Conservation (phyloP, 2,329 filamentous ascomycete genomes). For the Colletotrichum sojae region DNA sequence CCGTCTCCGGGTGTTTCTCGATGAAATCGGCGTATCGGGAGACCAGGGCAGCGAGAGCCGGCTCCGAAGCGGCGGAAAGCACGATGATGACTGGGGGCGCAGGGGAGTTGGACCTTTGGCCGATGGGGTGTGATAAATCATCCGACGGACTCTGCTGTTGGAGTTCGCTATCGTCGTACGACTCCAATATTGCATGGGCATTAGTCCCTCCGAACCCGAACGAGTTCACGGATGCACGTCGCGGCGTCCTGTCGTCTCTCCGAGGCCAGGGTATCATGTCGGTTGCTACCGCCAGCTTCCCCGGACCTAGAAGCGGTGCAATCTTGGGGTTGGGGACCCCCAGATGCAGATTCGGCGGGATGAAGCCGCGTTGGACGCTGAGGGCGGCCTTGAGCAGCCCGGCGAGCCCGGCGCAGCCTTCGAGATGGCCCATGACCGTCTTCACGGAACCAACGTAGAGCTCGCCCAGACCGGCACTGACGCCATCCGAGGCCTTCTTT, state of each 20-base stretch:
- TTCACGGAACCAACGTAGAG: constrained; percentile 48
- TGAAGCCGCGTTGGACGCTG: constrained; percentile 40
- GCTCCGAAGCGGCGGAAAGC: too few relatives aligned
- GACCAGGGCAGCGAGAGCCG: too few relatives aligned
- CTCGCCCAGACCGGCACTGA: too few relatives aligned
- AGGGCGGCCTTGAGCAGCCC: constrained; percentile 46
- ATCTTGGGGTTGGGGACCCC: constrained; percentile 47
- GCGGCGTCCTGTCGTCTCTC: not conserved
- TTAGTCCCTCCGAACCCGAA: constrained; percentile 64
- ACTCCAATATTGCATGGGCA: constrained; percentile 55
- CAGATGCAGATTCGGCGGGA: constrained; percentile 51
- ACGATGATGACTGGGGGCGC: too few relatives aligned
- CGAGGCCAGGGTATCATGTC: constrained; percentile 42
- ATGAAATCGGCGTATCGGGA: too few relatives aligned
- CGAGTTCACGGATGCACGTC: constrained; percentile 45
- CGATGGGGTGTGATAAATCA: too few relatives aligned
- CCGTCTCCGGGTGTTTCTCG: too few relatives aligned
- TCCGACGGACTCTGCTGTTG: too few relatives aligned
- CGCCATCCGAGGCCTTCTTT: too few relatives aligned
- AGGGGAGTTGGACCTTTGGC: too few relatives aligned
- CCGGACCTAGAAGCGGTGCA: constrained; percentile 42
- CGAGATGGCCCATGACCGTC: constrained; percentile 47
- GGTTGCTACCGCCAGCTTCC: constrained; percentile 39
- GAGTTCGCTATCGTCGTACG: not conserved
- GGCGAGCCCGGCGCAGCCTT: constrained; percentile 46